Evolutionary conservation across 208 protist species (phyloP).

Genomic region (Acanthamoeba castellanii): DNA sequence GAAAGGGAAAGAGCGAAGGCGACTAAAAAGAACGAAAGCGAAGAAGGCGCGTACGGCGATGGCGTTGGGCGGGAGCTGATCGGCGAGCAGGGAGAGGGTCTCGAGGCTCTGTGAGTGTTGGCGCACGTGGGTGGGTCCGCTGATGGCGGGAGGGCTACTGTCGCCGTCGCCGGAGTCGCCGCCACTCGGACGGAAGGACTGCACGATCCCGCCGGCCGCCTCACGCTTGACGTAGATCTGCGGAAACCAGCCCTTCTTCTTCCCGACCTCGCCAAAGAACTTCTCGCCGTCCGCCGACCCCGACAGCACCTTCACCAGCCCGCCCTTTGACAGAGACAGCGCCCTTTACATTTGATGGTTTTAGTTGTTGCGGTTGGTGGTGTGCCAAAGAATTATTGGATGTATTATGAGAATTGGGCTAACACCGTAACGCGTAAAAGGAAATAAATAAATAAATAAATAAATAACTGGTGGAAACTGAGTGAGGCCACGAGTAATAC

Average conservation of each 20-base stretch:
- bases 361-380: too few species aligned
- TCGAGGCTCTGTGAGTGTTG: slow-evolving; percentile 16
- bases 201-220: not conserved
- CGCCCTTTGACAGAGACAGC: slow-evolving; percentile 39
- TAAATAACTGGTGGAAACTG: not conserved
- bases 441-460: too few species aligned
- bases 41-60: not conserved
- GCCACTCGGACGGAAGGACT: not conserved
- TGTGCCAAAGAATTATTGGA: too few species aligned
- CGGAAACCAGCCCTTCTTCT: slow-evolving; percentile 68
- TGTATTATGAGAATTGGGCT: not conserved
- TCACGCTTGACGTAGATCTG: slow-evolving; percentile 69
- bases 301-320: slow-evolving; percentile 47
- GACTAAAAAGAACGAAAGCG: not conserved
- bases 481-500: not conserved
- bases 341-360: not conserved
- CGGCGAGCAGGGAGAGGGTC: slow-evolving; percentile 1
- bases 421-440: not conserved
- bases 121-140: not conserved
- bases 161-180: not conserved
- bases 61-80: not conserved
- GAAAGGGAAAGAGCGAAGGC: not conserved
- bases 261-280: slow-evolving; percentile 59
- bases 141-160: not conserved
- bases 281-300: slow-evolving; percentile 53